Base-by-base conservation (phyloP, 257 asterid genomes). In the Scutellaria baicalensis region DNA sequence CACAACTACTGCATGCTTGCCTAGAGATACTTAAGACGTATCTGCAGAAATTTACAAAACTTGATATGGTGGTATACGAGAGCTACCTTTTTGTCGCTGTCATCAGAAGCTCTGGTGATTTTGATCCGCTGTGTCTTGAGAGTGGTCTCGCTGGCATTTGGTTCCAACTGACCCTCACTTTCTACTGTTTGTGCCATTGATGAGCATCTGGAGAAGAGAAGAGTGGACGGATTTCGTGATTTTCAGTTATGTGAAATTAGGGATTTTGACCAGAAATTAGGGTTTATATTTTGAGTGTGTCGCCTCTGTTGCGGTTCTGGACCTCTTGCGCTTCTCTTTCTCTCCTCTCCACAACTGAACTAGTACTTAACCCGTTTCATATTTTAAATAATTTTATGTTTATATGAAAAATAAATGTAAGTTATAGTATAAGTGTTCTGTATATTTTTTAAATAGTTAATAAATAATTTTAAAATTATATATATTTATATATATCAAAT, bases 51-150 rank as follows among this genome's bases (percentile, higher is more conserved):
- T 43, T 33, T n/a, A n/a, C n/a, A 36, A 17, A 55, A 40, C 6
- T 9, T 8, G 20, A 52, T 13, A 51, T 4, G 1, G 16, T n/a
- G 6, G 47, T 9, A 31, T 9, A 58, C 16, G 52, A 48, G 55
- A 55, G 68, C 39, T 61, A 75, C 93, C 88, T 83, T 83, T 59
- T 84, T 83, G 23, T 82, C 88, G 44, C 77, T 44, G 58, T 86
- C 89, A n/a, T 82, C 84, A 12, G 90, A 84, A 55, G 74, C 69
- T 57, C 80, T 78, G 48, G 87, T 75, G 65, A 81, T 81, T 80
- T 85, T 84, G 66, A 81, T 69, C 60, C 86, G 79, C 66, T 75
- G 87, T 9, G 76, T 72, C 63, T 77, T 82, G 11, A 63, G 76
- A 13, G 82, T 52, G 59, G 89, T 48, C 47, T 81, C 83, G 40